Conservation (phyloP, 1,139 yeast genomes). For the Geotrichum macrosporum region DNA sequence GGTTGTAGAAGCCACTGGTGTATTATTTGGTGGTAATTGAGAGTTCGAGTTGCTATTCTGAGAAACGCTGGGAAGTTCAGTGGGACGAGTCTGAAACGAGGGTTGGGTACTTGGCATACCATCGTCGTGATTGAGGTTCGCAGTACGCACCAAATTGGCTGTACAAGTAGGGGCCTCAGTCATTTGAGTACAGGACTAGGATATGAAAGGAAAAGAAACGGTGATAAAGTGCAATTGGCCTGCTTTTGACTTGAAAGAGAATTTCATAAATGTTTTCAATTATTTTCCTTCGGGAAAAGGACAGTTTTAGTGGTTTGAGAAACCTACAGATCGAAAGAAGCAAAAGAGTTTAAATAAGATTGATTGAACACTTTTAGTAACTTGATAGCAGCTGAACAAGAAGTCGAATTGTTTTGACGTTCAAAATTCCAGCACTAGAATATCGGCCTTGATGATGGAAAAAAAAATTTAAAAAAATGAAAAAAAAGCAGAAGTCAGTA, state of each 20-base stretch:
- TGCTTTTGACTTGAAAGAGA: not conserved
- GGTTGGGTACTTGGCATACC: constrained; percentile 2
- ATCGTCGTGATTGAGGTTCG: no score
- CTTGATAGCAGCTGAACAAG: no score
- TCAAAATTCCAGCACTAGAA: no score
- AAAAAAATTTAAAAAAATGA: no score
- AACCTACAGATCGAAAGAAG: not conserved
- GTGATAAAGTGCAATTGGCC: not conserved
- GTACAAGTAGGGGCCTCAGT: not conserved
- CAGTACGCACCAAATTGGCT: constrained; percentile 6
- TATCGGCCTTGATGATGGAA: no score
- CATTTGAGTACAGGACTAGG: not conserved
- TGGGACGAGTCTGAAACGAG: not conserved
- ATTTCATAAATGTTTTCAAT: not conserved
- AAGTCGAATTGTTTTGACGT: no score
- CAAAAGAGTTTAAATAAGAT: no score
- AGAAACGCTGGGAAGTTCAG: constrained; percentile 2
- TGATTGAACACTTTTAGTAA: no score
- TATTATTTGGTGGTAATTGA: not conserved
- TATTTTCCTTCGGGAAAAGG: not conserved
- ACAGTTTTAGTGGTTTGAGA: not conserved
- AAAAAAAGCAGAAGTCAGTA: no score
- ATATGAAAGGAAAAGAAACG: not conserved
- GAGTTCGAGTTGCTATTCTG: not conserved
- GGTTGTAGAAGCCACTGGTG: not conserved